phyloP scores from a whole-genome alignment of 2,329 filamentous ascomycete species.

The Monosporascus cannonballus region DNA sequence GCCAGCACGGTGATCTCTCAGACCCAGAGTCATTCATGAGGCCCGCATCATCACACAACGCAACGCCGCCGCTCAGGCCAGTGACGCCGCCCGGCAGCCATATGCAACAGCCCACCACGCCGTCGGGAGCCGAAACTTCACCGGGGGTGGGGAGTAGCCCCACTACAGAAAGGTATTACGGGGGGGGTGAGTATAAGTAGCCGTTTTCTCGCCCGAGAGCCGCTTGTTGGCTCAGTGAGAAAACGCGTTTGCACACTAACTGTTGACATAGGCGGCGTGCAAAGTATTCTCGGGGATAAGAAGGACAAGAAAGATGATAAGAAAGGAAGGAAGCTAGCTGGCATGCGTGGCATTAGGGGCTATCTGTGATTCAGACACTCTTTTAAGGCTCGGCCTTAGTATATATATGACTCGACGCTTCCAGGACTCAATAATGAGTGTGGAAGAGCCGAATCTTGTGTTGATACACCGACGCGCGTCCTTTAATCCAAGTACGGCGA shows the following conservation, averaged over 20 bases:
- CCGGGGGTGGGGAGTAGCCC: slow-evolving; percentile 19
- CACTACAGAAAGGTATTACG: slow-evolving; percentile 38
- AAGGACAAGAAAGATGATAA: slow-evolving; percentile 45
- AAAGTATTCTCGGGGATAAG: slow-evolving; percentile 39
- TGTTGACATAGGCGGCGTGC: slow-evolving; percentile 35
- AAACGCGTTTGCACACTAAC: slow-evolving; percentile 9
- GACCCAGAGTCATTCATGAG: slow-evolving; percentile 36
- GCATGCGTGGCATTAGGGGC: slow-evolving; percentile 32
- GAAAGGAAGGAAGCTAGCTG: slow-evolving; percentile 32
- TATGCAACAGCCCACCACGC: slow-evolving; percentile 31
- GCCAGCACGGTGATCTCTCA: slow-evolving; percentile 36
- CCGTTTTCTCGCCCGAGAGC: too few relatives aligned
- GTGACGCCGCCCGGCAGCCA: slow-evolving; percentile 22
- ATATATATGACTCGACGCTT: background rate
- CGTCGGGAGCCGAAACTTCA: slow-evolving; percentile 28
- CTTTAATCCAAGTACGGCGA: too few relatives aligned
- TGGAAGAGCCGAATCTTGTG: too few relatives aligned
- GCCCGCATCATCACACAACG: slow-evolving; percentile 35
- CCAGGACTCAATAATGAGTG: too few relatives aligned
- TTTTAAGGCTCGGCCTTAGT: background rate
- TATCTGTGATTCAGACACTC: slow-evolving; percentile 20
- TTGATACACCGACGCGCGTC: too few relatives aligned
- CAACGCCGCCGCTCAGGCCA: slow-evolving; percentile 35
- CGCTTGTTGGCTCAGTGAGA: too few relatives aligned
- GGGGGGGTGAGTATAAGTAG: slow-evolving; percentile 34